phyloP scores from a whole-genome alignment of 2,329 filamentous ascomycete genomes.

The Pseudogymnoascus verrucosus region DNA sequence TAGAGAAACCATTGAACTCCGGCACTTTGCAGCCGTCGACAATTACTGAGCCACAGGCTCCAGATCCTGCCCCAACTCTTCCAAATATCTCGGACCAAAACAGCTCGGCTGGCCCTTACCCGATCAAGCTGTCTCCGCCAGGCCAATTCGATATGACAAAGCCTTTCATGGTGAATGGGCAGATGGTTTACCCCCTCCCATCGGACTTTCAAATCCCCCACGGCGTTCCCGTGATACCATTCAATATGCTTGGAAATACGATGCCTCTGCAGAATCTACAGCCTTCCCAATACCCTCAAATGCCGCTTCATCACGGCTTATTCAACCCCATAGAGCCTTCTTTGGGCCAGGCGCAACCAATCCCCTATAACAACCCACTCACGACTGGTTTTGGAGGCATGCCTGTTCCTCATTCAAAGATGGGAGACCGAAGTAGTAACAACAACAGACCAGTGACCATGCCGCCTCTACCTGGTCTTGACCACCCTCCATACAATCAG shows the following conservation, averaged over 20 bases:
- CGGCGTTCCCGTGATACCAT: constrained; percentile 19
- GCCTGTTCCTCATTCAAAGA: not conserved
- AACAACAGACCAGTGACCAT: not conserved
- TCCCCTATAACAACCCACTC: not conserved
- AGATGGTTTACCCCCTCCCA: constrained; percentile 25
- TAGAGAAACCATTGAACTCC: not conserved
- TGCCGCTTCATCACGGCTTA: constrained; percentile 2
- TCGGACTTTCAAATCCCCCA: constrained; percentile 21
- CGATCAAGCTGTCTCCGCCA: constrained; percentile 27
- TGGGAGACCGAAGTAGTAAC: not conserved
- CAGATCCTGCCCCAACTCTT: not conserved
- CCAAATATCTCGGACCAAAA: not conserved
- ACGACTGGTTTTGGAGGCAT: not conserved
- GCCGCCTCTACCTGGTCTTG: not conserved
- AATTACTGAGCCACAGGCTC: not conserved
- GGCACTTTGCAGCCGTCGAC: not conserved
- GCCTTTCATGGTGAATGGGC: constrained; percentile 25
- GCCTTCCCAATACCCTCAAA: constrained; percentile 11
- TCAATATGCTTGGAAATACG: constrained; percentile 23
- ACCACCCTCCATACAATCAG: not conserved
- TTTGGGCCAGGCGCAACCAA: not conserved
- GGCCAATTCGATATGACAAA: constrained; percentile 27
- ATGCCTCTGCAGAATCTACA: constrained; percentile 11
- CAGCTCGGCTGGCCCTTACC: constrained; percentile 13
- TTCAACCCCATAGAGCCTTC: not conserved